Evolutionary conservation across 1,139 yeast genomes (phyloP), one percentile per base, ranked within the genome.

Genomic region (Chernovozyma aurita): DNA sequence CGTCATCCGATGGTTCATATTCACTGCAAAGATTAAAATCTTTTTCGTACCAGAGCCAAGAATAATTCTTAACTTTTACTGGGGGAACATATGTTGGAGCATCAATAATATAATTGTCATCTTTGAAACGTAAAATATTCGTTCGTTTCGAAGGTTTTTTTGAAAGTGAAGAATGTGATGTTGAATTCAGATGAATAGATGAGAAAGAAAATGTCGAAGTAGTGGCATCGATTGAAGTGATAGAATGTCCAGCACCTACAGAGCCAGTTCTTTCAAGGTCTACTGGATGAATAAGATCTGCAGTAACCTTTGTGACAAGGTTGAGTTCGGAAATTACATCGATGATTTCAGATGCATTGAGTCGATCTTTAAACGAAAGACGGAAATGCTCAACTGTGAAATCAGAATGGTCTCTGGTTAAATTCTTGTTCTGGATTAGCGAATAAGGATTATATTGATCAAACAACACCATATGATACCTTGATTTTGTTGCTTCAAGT

Each of bases 21-120:
- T 52, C 57, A 36, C 50, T 51, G 24, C 61, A 47, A 21, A 64
- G 50, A 29, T 57, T 55, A 28, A 50, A 52, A 40, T 65, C 71
- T 32, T 48, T 49, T 27, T 65, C 71, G 42, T 61, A 64, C 59
- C 65, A 57, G 5, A 67, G 51, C 73, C 73, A 67, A 11, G 63
- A 52, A 38, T 42, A 52, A 27, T 37, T 31, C 13, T n/a, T 21
- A 22, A 15, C 15, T 8, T 27, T 32, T 24, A 8, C 7, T 34
- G 34, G 16, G 14, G 33, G 20, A 11, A 7, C 20, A 9, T 33
- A 24, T 17, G 28, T 26, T 4, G 28, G 32, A 25, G 35, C 34
- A n/a, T 38, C 39, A 12, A 49, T 50, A 20, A 51, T 46, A 24
- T 52, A 49, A 12, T 46, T 53, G 15, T 45, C 50, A 17, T 53